Percentiles rank a stretch among this genome's conserved stretches.
Evolutionary conservation across 208 protist species (phyloP).

Genomic region (Acanthamoeba triangularis): DNA sequence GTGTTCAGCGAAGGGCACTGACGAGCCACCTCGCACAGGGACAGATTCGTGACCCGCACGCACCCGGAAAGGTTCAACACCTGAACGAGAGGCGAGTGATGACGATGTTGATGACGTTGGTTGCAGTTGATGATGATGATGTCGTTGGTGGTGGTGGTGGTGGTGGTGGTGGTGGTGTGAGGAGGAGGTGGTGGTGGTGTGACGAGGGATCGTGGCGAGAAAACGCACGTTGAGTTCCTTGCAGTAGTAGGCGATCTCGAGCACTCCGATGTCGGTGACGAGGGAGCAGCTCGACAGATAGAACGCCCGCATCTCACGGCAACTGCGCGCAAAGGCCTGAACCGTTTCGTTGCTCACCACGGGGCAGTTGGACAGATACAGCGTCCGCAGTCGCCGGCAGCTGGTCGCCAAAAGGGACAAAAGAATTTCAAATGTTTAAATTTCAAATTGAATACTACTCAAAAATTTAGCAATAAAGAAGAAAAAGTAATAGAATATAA

Average conservation of each 20-base stretch:
- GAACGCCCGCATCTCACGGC: not conserved
- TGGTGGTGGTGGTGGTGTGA: too few species aligned
- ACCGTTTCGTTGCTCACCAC: not conserved
- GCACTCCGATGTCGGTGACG: not conserved
- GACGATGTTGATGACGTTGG: not conserved
- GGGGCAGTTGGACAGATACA: constrained; percentile 1
- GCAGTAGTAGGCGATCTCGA: constrained; percentile 26
- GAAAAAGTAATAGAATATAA: too few species aligned
- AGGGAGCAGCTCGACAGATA: constrained; percentile 8
- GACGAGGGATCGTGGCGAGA: too few species aligned
- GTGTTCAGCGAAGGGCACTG: constrained; percentile 22
- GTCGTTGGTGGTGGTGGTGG: too few species aligned
- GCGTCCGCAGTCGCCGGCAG: not conserved
- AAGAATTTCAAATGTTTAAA: not conserved
- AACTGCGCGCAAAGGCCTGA: not conserved
- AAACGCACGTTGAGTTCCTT: constrained; percentile 36
- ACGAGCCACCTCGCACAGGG: not conserved
- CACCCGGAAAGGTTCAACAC: constrained; percentile 31
- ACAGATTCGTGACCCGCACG: not conserved
- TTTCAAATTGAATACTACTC: too few species aligned
- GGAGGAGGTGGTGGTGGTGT: too few species aligned
- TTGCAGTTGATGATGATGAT: too few species aligned
- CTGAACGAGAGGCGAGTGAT: not conserved
- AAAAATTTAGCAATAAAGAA: too few species aligned
- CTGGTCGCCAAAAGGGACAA: not conserved